phyloP scores from a whole-genome alignment of 768 basidiomycete genomes.

The Tulasnella sp. region DNA sequence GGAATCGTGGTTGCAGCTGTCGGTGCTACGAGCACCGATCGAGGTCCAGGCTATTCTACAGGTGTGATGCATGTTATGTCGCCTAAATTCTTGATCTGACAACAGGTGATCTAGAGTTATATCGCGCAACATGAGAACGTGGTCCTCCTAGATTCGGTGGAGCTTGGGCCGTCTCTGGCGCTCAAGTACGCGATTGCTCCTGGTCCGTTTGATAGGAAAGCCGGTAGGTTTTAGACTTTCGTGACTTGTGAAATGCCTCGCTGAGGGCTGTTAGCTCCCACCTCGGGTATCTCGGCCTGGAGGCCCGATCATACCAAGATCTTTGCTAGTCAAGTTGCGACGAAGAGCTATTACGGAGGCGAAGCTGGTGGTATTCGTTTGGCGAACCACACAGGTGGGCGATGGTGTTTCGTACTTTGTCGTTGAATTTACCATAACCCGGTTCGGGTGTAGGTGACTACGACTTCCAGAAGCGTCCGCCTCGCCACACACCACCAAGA shows the following conservation, averaged over 20 bases:
- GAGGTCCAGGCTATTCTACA: constrained; percentile 88
- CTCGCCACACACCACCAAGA: constrained; percentile 42
- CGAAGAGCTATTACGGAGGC: constrained; percentile 81
- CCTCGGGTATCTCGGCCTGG: constrained; percentile 29
- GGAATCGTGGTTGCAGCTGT: constrained; percentile 73
- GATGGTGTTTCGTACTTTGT: neutral
- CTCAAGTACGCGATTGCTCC: constrained; percentile 74
- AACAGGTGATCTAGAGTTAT: constrained; percentile 53
- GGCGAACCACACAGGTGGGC: constrained; percentile 49
- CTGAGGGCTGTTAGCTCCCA: constrained; percentile 45
- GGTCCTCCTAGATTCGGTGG: constrained; percentile 60
- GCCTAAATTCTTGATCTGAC: constrained; percentile 5
- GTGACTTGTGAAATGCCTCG: constrained; percentile 49
- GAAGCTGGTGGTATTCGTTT: constrained; percentile 73
- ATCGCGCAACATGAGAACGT: constrained; percentile 60
- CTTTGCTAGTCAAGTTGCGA: constrained; percentile 73
- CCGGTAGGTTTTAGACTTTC: constrained; percentile 67
- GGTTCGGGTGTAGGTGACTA: constrained; percentile 34
- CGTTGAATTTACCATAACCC: neutral
- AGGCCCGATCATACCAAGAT: constrained; percentile 71
- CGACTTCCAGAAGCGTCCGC: constrained; percentile 48
- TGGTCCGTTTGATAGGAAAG: constrained; percentile 60
- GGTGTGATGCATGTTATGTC: constrained; percentile 35
- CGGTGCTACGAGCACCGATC: constrained; percentile 76
- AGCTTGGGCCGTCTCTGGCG: constrained; percentile 85